phyloP scores from a whole-genome alignment of 805 yeast genomes.

The Metschnikowia continentalis region DNA sequence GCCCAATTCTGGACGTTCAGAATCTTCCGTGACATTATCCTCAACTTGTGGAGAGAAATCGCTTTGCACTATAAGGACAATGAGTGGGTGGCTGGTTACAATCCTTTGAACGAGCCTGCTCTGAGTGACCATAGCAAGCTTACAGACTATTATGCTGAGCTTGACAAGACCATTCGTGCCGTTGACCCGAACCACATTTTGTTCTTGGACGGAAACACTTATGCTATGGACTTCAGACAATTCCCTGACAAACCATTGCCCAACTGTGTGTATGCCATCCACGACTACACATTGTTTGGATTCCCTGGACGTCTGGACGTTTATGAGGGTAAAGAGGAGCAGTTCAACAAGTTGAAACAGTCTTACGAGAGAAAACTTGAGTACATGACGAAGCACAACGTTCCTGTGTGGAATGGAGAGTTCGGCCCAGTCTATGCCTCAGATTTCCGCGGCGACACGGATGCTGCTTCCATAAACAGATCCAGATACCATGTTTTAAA shows the following conservation, averaged over 20 bases:
- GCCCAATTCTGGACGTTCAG: slow-evolving; percentile 49
- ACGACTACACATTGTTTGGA: slow-evolving; percentile 44
- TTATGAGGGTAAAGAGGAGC: slow-evolving; percentile 34
- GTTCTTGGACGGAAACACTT: slow-evolving; percentile 49
- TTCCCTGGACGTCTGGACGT: slow-evolving; percentile 38
- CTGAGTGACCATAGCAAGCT: slow-evolving; percentile 40
- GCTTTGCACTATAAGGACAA: slow-evolving; percentile 46
- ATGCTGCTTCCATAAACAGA: slow-evolving; percentile 34
- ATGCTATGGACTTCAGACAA: slow-evolving; percentile 47
- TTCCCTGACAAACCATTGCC: slow-evolving; percentile 39
- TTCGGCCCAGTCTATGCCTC: slow-evolving; percentile 50
- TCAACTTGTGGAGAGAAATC: slow-evolving; percentile 42
- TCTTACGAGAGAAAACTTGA: slow-evolving; percentile 44
- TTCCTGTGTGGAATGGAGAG: slow-evolving; percentile 54
- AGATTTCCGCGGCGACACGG: slow-evolving; percentile 37
- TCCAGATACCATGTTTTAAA: slow-evolving; percentile 41
- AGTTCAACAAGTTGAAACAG: slow-evolving; percentile 30
- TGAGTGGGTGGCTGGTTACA: slow-evolving; percentile 51
- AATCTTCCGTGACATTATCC: slow-evolving; percentile 43
- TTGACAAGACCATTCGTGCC: slow-evolving; percentile 37
- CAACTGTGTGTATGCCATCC: slow-evolving; percentile 48
- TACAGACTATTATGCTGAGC: slow-evolving; percentile 33
- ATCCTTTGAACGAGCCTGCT: slow-evolving; percentile 52
- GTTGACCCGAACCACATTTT: slow-evolving; percentile 48
- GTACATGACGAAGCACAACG: slow-evolving; percentile 35